Conservation (phyloP, 768 basidiomycete genomes). For the Asterophora parasitica region DNA sequence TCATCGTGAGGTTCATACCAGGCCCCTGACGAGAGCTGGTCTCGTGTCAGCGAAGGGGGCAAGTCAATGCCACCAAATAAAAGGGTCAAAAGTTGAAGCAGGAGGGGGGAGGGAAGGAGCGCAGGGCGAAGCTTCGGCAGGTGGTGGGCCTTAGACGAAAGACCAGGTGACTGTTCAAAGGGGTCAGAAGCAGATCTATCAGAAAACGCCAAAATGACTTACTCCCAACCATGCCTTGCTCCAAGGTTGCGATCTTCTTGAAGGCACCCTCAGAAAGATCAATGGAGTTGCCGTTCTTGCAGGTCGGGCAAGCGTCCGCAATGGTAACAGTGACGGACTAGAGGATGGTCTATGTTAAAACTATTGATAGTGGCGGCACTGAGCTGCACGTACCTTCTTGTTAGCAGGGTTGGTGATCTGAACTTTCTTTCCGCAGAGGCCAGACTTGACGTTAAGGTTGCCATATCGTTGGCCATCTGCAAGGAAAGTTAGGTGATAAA, state of each 20-base stretch:
- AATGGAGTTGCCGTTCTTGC: slow-evolving; percentile 59
- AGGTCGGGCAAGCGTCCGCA: slow-evolving; percentile 82
- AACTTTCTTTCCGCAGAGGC: slow-evolving; percentile 63
- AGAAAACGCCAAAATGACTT: slow-evolving; percentile 21
- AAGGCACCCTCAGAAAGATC: slow-evolving; percentile 74
- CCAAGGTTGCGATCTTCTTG: slow-evolving; percentile 42
- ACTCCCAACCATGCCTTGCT: slow-evolving; percentile 57
- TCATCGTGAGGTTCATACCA: slow-evolving; percentile 8
- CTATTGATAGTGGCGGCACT: background rate
- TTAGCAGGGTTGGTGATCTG: slow-evolving; percentile 57
- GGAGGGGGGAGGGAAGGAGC: slow-evolving; percentile 28
- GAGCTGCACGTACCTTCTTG: slow-evolving; percentile 35
- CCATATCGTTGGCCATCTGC: slow-evolving; percentile 53
- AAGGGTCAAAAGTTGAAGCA: background rate
- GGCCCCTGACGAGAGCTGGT: slow-evolving; percentile 5
- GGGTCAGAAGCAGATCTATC: slow-evolving; percentile 1
- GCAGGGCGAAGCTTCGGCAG: slow-evolving; percentile 27
- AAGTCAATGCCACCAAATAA: slow-evolving; percentile 5
- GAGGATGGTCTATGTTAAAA: slow-evolving; percentile 4
- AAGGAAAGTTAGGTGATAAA: background rate
- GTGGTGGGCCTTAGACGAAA: slow-evolving; percentile 24
- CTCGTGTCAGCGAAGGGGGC: slow-evolving; percentile 1
- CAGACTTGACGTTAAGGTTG: slow-evolving; percentile 37
- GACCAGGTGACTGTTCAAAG: slow-evolving; percentile 32
- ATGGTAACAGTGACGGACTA: slow-evolving; percentile 56